Conservation (phyloP, 768 basidiomycete genomes). For the Pleurotus platypus region DNA sequence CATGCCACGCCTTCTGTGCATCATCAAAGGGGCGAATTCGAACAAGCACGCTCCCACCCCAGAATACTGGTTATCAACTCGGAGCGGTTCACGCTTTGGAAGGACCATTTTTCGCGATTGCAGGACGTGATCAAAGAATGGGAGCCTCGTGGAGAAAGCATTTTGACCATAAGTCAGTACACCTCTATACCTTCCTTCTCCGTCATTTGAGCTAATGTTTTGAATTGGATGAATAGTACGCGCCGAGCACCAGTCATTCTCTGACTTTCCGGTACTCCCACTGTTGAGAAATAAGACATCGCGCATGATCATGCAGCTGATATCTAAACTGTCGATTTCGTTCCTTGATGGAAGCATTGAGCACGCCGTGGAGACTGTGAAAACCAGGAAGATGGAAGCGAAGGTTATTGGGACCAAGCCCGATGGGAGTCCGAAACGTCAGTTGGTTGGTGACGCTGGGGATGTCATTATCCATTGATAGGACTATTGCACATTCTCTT, state of each 20-base stretch:
- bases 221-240: conserved; percentile 28
- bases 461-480: conserved; percentile 38
- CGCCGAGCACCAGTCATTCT: conserved; percentile 43
- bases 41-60: conserved; percentile 19
- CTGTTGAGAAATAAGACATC: conserved; percentile 30
- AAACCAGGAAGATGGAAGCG: conserved; percentile 33
- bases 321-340: conserved; percentile 33
- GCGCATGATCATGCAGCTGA: conserved; percentile 28
- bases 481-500: conserved; percentile 3
- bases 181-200: not conserved
- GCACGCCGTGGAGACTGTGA: conserved; percentile 22
- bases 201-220: not conserved
- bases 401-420: conserved; percentile 37
- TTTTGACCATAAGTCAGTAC: conserved; percentile 47
- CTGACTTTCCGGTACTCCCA: conserved; percentile 45
- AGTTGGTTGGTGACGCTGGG: conserved; percentile 37
- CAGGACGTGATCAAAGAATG: conserved; percentile 50
- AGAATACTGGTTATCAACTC: conserved; percentile 70
- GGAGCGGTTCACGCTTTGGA: conserved; percentile 77
- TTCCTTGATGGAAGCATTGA: conserved; percentile 40
- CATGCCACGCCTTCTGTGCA: too few relatives aligned
- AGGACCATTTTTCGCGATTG: conserved; percentile 63
- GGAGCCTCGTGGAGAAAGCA: conserved; percentile 38
- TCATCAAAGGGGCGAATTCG: too few relatives aligned
- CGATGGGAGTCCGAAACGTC: conserved; percentile 42